phyloP scores from a whole-genome alignment of 352 stramenopile species.

The Globisporangium solare region DNA sequence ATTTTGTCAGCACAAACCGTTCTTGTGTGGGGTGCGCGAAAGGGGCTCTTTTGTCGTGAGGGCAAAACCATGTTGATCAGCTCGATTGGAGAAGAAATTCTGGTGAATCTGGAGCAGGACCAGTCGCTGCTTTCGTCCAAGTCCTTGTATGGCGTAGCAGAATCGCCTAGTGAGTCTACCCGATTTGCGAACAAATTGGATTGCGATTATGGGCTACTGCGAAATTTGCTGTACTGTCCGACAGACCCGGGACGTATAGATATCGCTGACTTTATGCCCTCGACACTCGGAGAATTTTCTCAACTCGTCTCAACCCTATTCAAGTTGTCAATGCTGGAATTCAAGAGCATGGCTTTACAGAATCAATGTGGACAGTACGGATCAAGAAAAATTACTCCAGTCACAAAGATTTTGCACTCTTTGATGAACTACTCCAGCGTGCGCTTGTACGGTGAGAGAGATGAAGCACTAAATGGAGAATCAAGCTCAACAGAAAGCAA shows the following conservation, averaged over 20 bases:
- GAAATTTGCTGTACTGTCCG: conserved; percentile 24
- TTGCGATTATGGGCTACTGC: conserved; percentile 29
- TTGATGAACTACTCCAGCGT: conserved; percentile 46
- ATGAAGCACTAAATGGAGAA: conserved; percentile 14
- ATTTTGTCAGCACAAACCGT: conserved; percentile 28
- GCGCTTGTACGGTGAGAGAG: conserved; percentile 29
- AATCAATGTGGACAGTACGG: not conserved
- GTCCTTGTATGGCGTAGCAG: conserved; percentile 2
- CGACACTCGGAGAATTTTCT: conserved; percentile 20
- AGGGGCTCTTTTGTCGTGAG: conserved; percentile 27
- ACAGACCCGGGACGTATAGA: conserved; percentile 32
- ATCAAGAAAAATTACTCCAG: conserved; percentile 15
- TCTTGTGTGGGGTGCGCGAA: conserved; percentile 35
- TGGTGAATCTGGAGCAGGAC: not conserved
- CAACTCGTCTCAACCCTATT: conserved; percentile 31
- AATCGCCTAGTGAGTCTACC: conserved; percentile 8
- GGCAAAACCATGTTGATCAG: conserved; percentile 7
- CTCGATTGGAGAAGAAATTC: conserved; percentile 8
- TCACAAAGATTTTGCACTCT: conserved; percentile 38
- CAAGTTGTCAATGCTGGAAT: conserved; percentile 29
- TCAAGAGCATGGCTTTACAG: conserved; percentile 5
- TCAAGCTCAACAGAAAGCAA: conserved; percentile 8
- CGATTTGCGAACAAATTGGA: conserved; percentile 21
- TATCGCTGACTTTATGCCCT: conserved; percentile 34
- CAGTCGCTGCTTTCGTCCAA: not conserved